Percentiles rank a stretch among this genome's conserved stretches.
Evolutionary conservation across 495 filamentous ascomycete species (phyloP).

Genomic region (Bombardia bombarda): DNA sequence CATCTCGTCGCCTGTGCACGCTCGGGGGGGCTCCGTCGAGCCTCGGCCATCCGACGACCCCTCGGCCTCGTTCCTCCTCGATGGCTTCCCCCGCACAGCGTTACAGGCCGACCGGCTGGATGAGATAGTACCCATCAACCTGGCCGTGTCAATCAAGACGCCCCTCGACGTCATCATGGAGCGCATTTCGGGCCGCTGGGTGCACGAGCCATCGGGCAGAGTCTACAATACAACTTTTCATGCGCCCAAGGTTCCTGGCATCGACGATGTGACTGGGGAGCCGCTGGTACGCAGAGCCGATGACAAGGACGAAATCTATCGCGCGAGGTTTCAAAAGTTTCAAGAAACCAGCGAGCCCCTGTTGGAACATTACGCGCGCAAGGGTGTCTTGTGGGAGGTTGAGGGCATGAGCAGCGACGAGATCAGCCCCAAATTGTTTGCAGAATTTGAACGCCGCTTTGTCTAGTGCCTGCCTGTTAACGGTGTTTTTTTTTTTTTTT

Average conservation of each 20-base stretch:
- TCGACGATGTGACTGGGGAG: constrained; percentile 90
- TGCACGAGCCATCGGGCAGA: constrained; percentile 84
- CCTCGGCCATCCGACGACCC: constrained; percentile 55
- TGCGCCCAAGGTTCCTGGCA: constrained; percentile 66
- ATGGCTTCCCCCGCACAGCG: constrained; percentile 90
- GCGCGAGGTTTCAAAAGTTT: constrained; percentile 68
- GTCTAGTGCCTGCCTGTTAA: constrained; percentile 6
- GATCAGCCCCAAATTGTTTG: constrained; percentile 77
- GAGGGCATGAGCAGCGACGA: constrained; percentile 84
- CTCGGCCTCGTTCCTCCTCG: constrained; percentile 83
- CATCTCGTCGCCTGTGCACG: constrained; percentile 31
- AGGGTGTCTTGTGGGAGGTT: constrained; percentile 83
- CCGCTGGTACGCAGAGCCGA: constrained; percentile 72
- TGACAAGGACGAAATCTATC: constrained; percentile 82
- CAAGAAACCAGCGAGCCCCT: constrained; percentile 78
- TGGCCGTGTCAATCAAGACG: constrained; percentile 65
- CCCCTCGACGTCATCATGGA: constrained; percentile 74
- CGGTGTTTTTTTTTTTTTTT: background rate
- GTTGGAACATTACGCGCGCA: constrained; percentile 78
- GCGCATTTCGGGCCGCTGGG: constrained; percentile 84
- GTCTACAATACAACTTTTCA: constrained; percentile 95
- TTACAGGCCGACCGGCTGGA: constrained; percentile 71
- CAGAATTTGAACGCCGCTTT: constrained; percentile 75
- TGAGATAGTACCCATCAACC: constrained; percentile 77
- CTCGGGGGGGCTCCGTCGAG: constrained; percentile 20